A percentile compares a stretch with the other conserved stretches of the same genome.
Evolutionary conservation across 2,329 filamentous ascomycete genomes (phyloP).

Genomic region (Penicillium sp.): DNA sequence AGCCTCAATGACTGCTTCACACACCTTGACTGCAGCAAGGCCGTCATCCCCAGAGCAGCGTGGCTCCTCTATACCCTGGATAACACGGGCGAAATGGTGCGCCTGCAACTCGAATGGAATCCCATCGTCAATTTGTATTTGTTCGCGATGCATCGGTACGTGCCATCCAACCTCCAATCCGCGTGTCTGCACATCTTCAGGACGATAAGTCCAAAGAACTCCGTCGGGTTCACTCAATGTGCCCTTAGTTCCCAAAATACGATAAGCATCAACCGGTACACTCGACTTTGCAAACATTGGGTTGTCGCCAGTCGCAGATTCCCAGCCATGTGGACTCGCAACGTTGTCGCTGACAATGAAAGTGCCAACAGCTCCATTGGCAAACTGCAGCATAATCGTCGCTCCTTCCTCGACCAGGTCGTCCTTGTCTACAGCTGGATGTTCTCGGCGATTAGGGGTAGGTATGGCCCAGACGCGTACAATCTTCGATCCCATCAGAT

Average conservation of each 20-base stretch:
- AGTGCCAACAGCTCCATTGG: constrained; percentile 15
- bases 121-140: not conserved
- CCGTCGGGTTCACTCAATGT: constrained; percentile 12
- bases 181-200: not conserved
- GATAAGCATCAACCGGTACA: constrained; percentile 12
- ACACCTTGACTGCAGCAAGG: constrained; percentile 14
- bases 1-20: constrained; percentile 10
- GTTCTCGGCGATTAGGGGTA: not conserved
- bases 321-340: constrained; percentile 15
- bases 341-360: constrained; percentile 15
- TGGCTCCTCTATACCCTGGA: constrained; percentile 3
- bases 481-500: constrained; percentile 9
- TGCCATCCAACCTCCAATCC: not conserved
- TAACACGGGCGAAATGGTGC: constrained; percentile 7
- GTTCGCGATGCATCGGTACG: not conserved
- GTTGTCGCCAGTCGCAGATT: constrained; percentile 15
- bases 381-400: constrained; percentile 15
- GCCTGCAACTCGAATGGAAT: not conserved
- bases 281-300: constrained; percentile 9
- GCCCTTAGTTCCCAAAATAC: constrained; percentile 9
- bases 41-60: constrained; percentile 16
- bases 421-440: not conserved
- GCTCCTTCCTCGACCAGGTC: constrained; percentile 14
- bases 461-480: not conserved
- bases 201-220: constrained; percentile 8